Conservation (phyloP, 225 moss, liverwort and hornwort species). For the Anthoceros angustus region DNA sequence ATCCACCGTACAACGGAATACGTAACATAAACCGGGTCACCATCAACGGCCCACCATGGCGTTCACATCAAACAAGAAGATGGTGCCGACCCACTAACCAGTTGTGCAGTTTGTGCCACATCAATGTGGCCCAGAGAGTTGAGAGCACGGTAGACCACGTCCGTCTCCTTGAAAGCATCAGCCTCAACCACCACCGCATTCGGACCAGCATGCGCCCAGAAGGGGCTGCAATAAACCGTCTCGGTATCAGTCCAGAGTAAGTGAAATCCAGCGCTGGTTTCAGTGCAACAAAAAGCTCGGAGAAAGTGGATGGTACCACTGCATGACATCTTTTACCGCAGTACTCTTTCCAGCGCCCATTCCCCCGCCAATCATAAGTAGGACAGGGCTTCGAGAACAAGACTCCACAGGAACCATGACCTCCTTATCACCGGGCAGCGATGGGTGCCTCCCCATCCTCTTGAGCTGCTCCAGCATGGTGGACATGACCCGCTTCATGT, state of each 20-base stretch:
- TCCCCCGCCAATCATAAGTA: conserved; percentile 77
- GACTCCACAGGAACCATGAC: conserved; percentile 59
- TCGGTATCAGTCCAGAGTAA: background rate
- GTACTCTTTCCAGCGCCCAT: conserved; percentile 96
- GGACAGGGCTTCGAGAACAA: conserved; percentile 52
- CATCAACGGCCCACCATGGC: background rate
- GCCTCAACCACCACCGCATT: conserved; percentile 90
- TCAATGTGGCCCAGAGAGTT: conserved; percentile 42
- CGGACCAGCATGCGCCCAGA: conserved; percentile 68
- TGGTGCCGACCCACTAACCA: conserved; percentile 23
- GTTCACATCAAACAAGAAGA: background rate
- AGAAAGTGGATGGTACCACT: conserved; percentile 29
- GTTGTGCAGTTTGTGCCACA: conserved; percentile 49
- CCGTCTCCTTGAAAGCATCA: conserved; percentile 84
- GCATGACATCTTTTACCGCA: conserved; percentile 63
- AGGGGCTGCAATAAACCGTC: conserved; percentile 33
- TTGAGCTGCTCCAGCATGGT: conserved; percentile 65
- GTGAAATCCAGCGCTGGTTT: background rate
- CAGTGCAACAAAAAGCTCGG: background rate
- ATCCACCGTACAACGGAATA: background rate
- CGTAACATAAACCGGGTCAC: background rate
- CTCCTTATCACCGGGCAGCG: conserved; percentile 30
- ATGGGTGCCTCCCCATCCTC: conserved; percentile 29
- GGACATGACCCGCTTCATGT: conserved; percentile 37
- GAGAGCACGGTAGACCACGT: conserved; percentile 66